Evolutionary conservation across 73 alveolate species (phyloP).

Genomic region (Paramecium sexaurelia): DNA sequence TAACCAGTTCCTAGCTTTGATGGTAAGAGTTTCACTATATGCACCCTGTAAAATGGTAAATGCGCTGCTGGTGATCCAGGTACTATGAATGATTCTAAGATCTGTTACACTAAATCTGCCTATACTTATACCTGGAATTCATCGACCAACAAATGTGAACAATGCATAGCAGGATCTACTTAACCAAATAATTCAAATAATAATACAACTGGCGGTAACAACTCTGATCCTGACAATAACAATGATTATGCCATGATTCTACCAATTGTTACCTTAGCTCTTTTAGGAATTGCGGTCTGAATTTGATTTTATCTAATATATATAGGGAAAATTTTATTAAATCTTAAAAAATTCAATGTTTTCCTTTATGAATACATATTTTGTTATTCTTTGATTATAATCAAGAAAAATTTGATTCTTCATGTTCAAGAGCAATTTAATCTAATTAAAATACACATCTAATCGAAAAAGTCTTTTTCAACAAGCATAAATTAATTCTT

Average conservation of each 20-base stretch:
- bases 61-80: conserved; percentile 48
- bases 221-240: not conserved
- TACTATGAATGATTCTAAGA: not conserved
- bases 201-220: not conserved
- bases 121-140: conserved; percentile 13
- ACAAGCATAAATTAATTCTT: too few species aligned
- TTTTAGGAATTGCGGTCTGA: not conserved
- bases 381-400: too few species aligned
- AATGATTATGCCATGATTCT: not conserved
- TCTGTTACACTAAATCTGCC: not conserved
- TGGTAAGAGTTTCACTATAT: not conserved
- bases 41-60: not conserved
- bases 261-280: not conserved
- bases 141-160: not conserved
- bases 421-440: too few species aligned
- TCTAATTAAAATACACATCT: too few species aligned
- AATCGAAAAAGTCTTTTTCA: too few species aligned
- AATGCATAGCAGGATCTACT: not conserved
- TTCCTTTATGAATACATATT: too few species aligned
- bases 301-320: not conserved
- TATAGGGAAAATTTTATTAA: not conserved
- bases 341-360: not conserved
- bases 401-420: too few species aligned
- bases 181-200: not conserved
- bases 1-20: conserved; percentile 44